These are phyloP conservation scores for Candida rishiriensis DNA, from an alignment of 805 yeast genomes.

Conservation along the genomic window DNA sequence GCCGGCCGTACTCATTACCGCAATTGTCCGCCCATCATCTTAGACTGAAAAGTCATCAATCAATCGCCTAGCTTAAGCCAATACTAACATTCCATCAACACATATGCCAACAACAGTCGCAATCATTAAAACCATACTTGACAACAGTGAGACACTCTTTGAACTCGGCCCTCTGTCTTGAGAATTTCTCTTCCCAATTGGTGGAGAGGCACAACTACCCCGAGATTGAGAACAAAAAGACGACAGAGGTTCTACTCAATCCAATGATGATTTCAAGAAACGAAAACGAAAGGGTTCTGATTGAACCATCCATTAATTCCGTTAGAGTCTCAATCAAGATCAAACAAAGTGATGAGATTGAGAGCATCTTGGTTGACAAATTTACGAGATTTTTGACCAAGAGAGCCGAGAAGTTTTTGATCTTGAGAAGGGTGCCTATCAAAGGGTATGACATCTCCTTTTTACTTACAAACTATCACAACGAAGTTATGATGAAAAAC, in stretches of 20 bases:
- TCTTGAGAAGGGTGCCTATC: constrained; percentile 86
- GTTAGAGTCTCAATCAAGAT: constrained; percentile 87
- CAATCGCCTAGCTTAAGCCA: too few species aligned
- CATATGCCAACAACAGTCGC: constrained; percentile 55
- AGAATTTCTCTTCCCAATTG: constrained; percentile 90
- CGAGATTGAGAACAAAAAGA: constrained; percentile 82
- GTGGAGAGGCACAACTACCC: constrained; percentile 98
- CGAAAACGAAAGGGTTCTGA: constrained; percentile 86
- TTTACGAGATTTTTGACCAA: constrained; percentile 91
- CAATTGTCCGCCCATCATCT: too few species aligned
- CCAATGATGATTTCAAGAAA: constrained; percentile 90
- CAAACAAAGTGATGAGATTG: constrained; percentile 97
- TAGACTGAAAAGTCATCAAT: too few species aligned
- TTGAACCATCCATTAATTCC: constrained; percentile 91
- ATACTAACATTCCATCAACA: constrained; percentile 2
- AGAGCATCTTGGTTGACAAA: constrained; percentile 88
- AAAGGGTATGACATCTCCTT: constrained; percentile 91
- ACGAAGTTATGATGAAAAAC: constrained; percentile 92
- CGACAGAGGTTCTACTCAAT: constrained; percentile 80
- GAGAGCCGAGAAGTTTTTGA: constrained; percentile 91
- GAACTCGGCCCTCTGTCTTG: constrained; percentile 88
- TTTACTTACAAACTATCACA: constrained; percentile 88
- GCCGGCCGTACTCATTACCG: too few species aligned
- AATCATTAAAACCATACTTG: constrained; percentile 91
- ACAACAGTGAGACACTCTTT: constrained; percentile 90